Conservation (phyloP, 1,139 yeast species). For the Keqinozyma sinolaborantium region DNA sequence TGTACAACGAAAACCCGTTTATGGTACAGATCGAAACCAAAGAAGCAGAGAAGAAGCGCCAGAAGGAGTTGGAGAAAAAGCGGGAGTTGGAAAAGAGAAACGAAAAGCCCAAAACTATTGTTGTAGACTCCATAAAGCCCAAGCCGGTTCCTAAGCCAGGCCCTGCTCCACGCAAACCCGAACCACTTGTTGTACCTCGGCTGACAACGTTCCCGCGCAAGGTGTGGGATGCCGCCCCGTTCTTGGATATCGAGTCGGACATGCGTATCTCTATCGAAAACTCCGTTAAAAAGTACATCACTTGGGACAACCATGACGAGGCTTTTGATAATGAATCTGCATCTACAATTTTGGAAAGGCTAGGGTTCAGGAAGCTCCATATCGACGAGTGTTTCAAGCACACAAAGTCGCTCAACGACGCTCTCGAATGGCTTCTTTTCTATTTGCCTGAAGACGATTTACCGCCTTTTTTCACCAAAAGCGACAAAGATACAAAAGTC, state of each 20-base stretch:
- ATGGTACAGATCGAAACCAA: conserved; percentile 4
- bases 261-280: conserved; percentile 52
- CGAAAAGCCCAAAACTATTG: conserved; percentile 5
- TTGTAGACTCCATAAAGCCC: conserved; percentile 3
- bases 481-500: conserved; percentile 44
- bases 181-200: too few relatives aligned
- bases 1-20: conserved; percentile 74
- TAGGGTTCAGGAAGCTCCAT: conserved; percentile 73
- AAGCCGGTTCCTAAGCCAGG: background rate
- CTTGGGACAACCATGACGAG: conserved; percentile 40
- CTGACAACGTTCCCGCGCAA: conserved; percentile 51
- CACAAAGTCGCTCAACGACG: conserved; percentile 48
- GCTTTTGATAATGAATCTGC: conserved; percentile 7
- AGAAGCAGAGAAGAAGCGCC: conserved; percentile 37
- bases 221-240: conserved; percentile 63
- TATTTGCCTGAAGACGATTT: conserved; percentile 93
- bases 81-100: conserved; percentile 1
- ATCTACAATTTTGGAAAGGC: conserved; percentile 25
- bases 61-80: conserved; percentile 13
- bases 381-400: conserved; percentile 68
- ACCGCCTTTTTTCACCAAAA: conserved; percentile 53
- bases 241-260: conserved; percentile 48
- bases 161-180: background rate
- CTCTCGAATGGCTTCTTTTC: conserved; percentile 79
- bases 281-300: conserved; percentile 49